Evolutionary conservation across 2,329 filamentous ascomycete species (phyloP).

Genomic region (Sporothrix pseudoabietina): DNA sequence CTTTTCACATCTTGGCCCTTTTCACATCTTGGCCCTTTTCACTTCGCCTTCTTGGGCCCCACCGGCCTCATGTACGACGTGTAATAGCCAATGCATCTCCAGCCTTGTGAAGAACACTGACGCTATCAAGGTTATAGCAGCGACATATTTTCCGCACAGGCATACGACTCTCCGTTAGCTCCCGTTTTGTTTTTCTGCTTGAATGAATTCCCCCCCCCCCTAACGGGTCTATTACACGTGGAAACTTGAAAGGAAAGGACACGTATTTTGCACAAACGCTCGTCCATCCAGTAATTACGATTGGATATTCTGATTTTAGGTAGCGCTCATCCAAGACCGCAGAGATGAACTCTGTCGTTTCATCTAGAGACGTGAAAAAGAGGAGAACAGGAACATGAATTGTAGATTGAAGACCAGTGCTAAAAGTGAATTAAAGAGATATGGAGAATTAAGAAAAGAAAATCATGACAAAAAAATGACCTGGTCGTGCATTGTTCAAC

Average conservation of each 20-base stretch:
- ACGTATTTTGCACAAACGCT: neutral
- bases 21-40: no score
- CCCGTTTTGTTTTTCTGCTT: neutral
- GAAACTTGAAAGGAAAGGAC: neutral
- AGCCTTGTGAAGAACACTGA: neutral
- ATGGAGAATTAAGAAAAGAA: neutral
- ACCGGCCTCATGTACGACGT: neutral
- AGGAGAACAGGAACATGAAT: neutral
- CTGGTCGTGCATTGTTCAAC: neutral
- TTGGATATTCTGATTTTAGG: neutral
- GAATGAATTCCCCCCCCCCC: neutral
- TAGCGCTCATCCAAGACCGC: neutral
- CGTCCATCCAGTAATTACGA: neutral
- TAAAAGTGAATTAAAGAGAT: neutral
- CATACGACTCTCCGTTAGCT: neutral
- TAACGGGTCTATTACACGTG: neutral
- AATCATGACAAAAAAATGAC: no score
- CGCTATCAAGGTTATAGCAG: neutral
- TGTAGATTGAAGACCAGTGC: neutral
- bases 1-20: no score
- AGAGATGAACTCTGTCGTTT: neutral
- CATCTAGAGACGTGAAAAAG: neutral
- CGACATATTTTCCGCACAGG: neutral
- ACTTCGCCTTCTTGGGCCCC: neutral
- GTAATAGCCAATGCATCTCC: neutral